A percentile compares a stretch with the other conserved stretches of the same genome.
phyloP scores from a whole-genome alignment of 2,329 filamentous ascomycete genomes.

The Dactylellina cionopaga region DNA sequence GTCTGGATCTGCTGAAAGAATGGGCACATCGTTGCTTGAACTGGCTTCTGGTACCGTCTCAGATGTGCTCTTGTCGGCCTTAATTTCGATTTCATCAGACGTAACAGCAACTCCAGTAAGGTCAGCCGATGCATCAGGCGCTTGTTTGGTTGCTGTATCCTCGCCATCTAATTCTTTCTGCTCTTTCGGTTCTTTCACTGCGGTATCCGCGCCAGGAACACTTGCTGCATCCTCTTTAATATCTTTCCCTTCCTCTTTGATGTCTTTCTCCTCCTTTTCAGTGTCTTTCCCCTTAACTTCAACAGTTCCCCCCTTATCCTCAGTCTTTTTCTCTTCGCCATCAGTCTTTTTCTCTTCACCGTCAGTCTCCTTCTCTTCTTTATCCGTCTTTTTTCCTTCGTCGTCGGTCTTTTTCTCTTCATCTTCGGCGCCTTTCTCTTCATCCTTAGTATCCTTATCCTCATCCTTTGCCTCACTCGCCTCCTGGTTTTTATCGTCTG shows the following conservation, averaged over 20 bases:
- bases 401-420: background rate
- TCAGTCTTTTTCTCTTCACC: constrained; percentile 60
- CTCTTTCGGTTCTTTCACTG: background rate
- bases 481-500: constrained; percentile 40
- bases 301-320: constrained; percentile 28
- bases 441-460: constrained; percentile 2
- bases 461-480: constrained; percentile 24
- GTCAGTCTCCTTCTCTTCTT: constrained; percentile 8
- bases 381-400: constrained; percentile 9
- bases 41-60: no score
- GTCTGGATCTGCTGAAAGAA: no score
- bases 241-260: background rate
- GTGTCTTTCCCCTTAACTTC: constrained; percentile 54
- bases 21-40: no score
- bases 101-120: no score
- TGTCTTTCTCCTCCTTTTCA: constrained; percentile 42
- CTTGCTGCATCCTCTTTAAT: background rate
- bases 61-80: no score
- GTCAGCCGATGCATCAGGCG: no score
- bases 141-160: background rate
- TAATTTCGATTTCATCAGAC: no score
- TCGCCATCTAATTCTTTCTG: background rate
- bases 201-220: no score
- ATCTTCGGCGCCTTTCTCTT: constrained; percentile 14
- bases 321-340: constrained; percentile 55